Base-by-base conservation (phyloP, 768 basidiomycete species). In the Sarcomyxa edulis region DNA sequence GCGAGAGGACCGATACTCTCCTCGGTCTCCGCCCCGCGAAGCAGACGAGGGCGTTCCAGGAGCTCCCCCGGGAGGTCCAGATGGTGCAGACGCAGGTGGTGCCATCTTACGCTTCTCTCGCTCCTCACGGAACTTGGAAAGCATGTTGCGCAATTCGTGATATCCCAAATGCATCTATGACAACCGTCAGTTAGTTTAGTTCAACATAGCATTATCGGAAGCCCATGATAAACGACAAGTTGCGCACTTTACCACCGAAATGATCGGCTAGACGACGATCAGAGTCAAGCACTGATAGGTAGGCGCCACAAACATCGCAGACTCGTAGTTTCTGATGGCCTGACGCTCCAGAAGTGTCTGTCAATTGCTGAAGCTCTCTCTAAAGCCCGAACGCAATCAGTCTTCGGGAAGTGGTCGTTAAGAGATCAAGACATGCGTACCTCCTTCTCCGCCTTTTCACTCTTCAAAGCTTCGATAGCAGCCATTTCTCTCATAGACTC, bases 271-370 rank as follows among this genome's bases (percentile, higher is more conserved):
- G 69, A 59, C 96, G 92, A 59, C 95, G 83, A 69, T 99, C 96
- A 42, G 95, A 97, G 65, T 99, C 96, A 33, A 98, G 74, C 25
- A 99, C 90, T 11, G 91, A 95, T 31, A 99, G 76, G 71, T 98
- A 98, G n/a, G 96, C 96, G 52, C 96, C 96, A 59, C 96, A 99
- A 20, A 97, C 94, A 68, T 99, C 96, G 68, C 96, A 98, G n/a
- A 99, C 96, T 46, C 96, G 84, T 51, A 99, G 70, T 65, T 98
- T 98, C 65, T 99, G 96, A 71, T 99, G 96, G n/a, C 96, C 96
- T 40, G 93, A 96, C 5, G 96, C 96, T 40, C 96, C 96, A 27
- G 94, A 95, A 21, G 92, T 98, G 58, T 99, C 96, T 28, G 95
- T 96, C 47, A 99, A 69, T 60, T 93, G 84, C 63, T 96, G 93